Base-by-base conservation (phyloP, 352 stramenopile genomes). In the Pythium oligandrum region DNA sequence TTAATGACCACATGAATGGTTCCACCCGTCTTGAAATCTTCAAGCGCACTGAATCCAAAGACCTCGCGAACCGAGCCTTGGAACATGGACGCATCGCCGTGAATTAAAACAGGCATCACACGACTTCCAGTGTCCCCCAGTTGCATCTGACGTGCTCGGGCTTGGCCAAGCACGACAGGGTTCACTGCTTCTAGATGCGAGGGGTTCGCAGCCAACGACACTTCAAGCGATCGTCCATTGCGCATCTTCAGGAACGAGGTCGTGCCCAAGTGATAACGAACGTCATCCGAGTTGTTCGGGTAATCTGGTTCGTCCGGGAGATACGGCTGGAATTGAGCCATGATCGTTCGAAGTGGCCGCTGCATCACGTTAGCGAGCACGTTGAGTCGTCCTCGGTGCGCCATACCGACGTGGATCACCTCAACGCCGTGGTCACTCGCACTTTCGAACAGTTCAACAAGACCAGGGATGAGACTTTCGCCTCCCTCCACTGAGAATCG, bases 1-100 rank as follows among this genome's bases (percentile, higher is more conserved):
- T 99, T 99, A 53, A 99, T 97, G 59, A 99, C 95, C 11, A 99
- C 90, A 70, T 99, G 97, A 61, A 99, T 96, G 10, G 96, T 99
- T 45, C 97, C 97, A 43, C 96, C 97, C 8, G 97, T 98, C 54
- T 87, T 85, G 71, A 98, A 99, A 40, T 98, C 85, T 37, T 89
- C 72, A 11, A 99, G 86, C 30, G 78, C 80, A 48, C 74, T 91
- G 46, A 97, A 93, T 1, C 76, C 83, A 54, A 96, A 75, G 7
- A 83, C 73, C 60, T 97, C 88, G 32, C 77, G 64, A 3, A 95
- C 85, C 1, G 75, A 90, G 37, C 85, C 85, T 53, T 95, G 85
- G 49, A 86, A 88, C 73, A 91, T 82, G 36, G 96, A 96, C 49
- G 95, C 97, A 71, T 99, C 97, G 53, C 97, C 97, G 59, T 99